Conservation (phyloP, 2,329 filamentous ascomycete genomes). For the Neofusicoccum parvum region DNA sequence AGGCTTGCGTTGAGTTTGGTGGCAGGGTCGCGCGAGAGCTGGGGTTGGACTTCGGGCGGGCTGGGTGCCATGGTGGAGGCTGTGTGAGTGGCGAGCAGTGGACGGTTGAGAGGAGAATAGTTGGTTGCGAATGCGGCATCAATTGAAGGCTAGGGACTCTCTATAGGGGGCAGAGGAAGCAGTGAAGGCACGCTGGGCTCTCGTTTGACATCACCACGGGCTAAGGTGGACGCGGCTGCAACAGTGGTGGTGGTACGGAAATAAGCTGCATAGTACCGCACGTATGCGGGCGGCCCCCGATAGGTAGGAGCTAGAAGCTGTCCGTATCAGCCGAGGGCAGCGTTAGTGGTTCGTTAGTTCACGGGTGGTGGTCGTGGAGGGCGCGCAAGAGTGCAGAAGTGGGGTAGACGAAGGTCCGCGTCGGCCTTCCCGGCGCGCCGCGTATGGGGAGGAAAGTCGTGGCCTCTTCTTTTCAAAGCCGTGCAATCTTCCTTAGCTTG, state of each 20-base stretch:
- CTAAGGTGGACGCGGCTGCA: conserved; percentile 9
- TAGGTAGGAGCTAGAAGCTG: neutral
- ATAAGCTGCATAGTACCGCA: neutral
- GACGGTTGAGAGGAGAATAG: too few relatives aligned
- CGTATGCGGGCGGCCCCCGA: neutral
- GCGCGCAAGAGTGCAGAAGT: conserved; percentile 26
- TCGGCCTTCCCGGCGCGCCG: neutral
- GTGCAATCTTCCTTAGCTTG: neutral
- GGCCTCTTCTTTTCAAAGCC: neutral
- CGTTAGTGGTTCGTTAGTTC: conserved; percentile 2
- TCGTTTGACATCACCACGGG: neutral
- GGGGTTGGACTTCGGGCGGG: conserved; percentile 28
- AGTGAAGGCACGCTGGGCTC: neutral
- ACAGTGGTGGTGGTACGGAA: conserved; percentile 10
- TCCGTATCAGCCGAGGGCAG: neutral
- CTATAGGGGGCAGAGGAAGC: neutral
- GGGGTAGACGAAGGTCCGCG: conserved; percentile 18
- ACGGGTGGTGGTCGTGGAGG: conserved; percentile 18
- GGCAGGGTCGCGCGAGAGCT: conserved; percentile 30
- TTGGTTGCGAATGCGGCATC: neutral
- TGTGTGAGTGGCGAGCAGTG: too few relatives aligned
- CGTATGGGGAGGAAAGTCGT: neutral
- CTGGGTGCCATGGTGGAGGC: conserved; percentile 1
- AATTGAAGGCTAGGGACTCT: neutral
- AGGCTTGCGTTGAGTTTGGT: conserved; percentile 33